Evolutionary conservation across 73 alveolate species (phyloP), one percentile per base, ranked within the genome.

Genomic region (Paraurostyla sp.): DNA sequence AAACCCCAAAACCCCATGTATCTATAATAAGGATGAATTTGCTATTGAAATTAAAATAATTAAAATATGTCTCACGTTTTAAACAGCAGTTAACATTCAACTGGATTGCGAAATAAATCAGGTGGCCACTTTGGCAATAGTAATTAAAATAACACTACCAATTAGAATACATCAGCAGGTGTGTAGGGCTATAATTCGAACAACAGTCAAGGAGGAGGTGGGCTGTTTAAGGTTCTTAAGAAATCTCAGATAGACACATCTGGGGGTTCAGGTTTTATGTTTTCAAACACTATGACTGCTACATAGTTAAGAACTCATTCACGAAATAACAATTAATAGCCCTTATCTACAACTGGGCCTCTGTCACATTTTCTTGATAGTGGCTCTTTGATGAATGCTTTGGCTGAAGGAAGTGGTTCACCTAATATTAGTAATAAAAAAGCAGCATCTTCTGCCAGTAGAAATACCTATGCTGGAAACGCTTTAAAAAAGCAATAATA

Each of bases 241-340:
- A 65, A 65, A 38, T 65, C 82, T 2, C 38, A 65, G 58, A 65
- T 65, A 15, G 82, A 65, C 41, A 65, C 82, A 13, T 38, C 82
- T 13, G 7, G n/a, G 6, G 82, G 82, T 18, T 15, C 42, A 2
- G 58, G 82, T 35, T 65, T 40, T 6, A 30, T 58, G 23, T 40
- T 25, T 27, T 1, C 76, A 7, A 59, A 59, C 23, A 4, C 49
- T 7, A 27, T 59, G 76, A 59, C 43, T 30, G 49, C 18, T 27
- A 59, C 76, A 59, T 49, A 65, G 25, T 38, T 22, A 18, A 2
- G 58, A 25, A 65, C 82, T 1, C 35, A 65, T 40, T 65, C 82
- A 38, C 35, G 82, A 38, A 65, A 65, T 65, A 9, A 65, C 32
- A 65, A 9, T 16, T 2, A 9, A 18, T 3, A 35, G 58, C 58